A percentile compares a stretch with the other conserved stretches of the same genome.
Evolutionary conservation across 176 grass and related monocot species (phyloP).

Genomic region (Rhynchospora pubera): DNA sequence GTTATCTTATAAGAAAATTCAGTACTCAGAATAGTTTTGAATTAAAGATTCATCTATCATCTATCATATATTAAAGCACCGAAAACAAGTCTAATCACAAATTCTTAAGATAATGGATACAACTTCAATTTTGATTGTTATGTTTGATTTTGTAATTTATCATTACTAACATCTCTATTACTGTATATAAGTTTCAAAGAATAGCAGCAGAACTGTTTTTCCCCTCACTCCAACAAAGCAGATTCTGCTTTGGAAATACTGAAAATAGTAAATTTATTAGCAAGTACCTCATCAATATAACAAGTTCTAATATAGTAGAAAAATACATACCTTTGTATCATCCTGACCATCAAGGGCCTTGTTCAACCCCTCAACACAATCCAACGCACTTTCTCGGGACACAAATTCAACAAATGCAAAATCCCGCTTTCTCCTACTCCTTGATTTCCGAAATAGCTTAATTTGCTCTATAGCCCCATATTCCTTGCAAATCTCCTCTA

Average conservation of each 20-base stretch:
- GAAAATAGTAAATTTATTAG: neutral
- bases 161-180: neutral
- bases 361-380: slow-evolving; percentile 74
- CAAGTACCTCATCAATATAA: neutral
- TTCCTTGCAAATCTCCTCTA: slow-evolving; percentile 46
- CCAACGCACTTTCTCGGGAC: slow-evolving; percentile 56
- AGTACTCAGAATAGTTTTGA: neutral
- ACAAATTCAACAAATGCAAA: slow-evolving; percentile 76
- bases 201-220: neutral
- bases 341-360: slow-evolving; percentile 37
- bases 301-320: neutral
- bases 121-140: neutral
- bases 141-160: neutral
- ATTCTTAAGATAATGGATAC: neutral
- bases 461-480: slow-evolving; percentile 66
- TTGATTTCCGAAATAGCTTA: slow-evolving; percentile 39
- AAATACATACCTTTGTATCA: slow-evolving; percentile 49
- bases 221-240: neutral
- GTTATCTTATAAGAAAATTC: neutral
- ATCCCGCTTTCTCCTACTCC: slow-evolving; percentile 34
- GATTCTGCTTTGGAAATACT: neutral
- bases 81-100: neutral
- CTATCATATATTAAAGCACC: neutral
- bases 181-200: neutral
- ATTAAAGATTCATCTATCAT: neutral